Percentiles rank a stretch among this genome's conserved stretches.
Conservation (phyloP, 2,329 filamentous ascomycete genomes). For the Fusarium cyanostomum region DNA sequence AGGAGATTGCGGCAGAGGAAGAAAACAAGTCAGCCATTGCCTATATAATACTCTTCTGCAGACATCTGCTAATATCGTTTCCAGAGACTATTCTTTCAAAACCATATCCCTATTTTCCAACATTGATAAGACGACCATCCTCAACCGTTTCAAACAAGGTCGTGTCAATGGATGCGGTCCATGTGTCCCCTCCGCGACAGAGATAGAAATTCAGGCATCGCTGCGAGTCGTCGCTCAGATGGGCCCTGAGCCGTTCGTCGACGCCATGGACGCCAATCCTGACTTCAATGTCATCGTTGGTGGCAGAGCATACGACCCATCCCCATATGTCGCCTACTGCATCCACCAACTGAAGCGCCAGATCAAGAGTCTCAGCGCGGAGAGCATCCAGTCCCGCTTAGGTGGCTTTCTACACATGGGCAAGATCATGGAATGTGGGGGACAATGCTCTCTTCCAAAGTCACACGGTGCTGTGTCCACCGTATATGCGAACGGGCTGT, state of each 20-base stretch:
- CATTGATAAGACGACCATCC: constrained; percentile 48
- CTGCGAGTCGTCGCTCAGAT: constrained; percentile 56
- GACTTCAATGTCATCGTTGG: constrained; percentile 60
- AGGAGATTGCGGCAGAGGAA: constrained; percentile 18
- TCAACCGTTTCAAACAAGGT: constrained; percentile 42
- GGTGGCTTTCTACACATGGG: constrained; percentile 61
- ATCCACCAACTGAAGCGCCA: constrained; percentile 22
- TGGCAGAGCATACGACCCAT: constrained; percentile 55
- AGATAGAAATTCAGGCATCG: constrained; percentile 50
- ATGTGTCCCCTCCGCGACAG: constrained; percentile 52
- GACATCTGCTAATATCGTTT: neutral
- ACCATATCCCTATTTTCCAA: constrained; percentile 51
- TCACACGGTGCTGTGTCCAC: constrained; percentile 53
- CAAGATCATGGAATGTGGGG: constrained; percentile 64
- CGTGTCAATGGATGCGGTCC: constrained; percentile 51
- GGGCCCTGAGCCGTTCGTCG: constrained; percentile 56
- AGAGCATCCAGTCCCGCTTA: constrained; percentile 6
- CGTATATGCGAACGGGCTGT: constrained; percentile 52
- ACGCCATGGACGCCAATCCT: constrained; percentile 52
- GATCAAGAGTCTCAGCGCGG: neutral
- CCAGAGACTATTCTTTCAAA: constrained; percentile 42
- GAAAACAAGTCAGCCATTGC: constrained; percentile 4
- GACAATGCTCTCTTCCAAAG: constrained; percentile 59
- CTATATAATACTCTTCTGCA: rapidly evolving
- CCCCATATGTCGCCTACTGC: constrained; percentile 51